These are phyloP conservation scores for Elaeis oleifera DNA, from an alignment of 202 grass and related monocot genomes.

Conservation along the genomic window DNA sequence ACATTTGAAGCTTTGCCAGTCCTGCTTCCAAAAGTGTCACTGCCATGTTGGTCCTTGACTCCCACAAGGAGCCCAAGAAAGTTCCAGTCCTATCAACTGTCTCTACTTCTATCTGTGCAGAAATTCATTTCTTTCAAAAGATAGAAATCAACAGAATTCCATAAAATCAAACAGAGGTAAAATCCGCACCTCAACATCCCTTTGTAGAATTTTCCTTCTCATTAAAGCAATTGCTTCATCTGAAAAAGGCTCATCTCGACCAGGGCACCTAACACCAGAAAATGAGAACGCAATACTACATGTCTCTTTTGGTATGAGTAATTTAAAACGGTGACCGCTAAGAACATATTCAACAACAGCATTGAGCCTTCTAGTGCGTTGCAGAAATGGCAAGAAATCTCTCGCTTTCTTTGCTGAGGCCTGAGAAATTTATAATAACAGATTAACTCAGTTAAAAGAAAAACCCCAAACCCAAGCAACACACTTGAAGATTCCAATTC, in stretches of 20 bases:
- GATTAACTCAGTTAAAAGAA: too few relatives aligned
- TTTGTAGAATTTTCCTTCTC: constrained; percentile 72
- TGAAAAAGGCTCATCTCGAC: constrained; percentile 64
- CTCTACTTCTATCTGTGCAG: constrained; percentile 82
- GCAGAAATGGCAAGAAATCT: constrained; percentile 93
- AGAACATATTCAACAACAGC: constrained; percentile 96
- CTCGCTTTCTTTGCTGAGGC: constrained; percentile 76
- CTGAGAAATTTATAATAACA: constrained; percentile 24
- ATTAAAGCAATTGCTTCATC: constrained; percentile 89
- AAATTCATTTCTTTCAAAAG: background rate
- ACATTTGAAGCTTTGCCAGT: constrained; percentile 66
- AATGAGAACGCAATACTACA: constrained; percentile 91
- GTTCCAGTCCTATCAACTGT: constrained; percentile 90
- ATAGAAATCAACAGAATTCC: background rate
- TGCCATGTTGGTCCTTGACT: constrained; percentile 79
- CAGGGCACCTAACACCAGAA: constrained; percentile 82
- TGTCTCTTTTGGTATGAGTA: constrained; percentile 90
- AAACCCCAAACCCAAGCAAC: too few relatives aligned
- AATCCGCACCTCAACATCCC: constrained; percentile 65
- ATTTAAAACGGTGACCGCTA: constrained; percentile 93
- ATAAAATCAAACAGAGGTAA: background rate
- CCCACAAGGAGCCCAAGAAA: constrained; percentile 86
- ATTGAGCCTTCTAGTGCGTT: constrained; percentile 64
- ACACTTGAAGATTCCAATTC: background rate
- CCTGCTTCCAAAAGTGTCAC: constrained; percentile 77